Evolutionary conservation across 805 yeast species (phyloP).

Genomic region (Blastobotrys mokoenaii): DNA sequence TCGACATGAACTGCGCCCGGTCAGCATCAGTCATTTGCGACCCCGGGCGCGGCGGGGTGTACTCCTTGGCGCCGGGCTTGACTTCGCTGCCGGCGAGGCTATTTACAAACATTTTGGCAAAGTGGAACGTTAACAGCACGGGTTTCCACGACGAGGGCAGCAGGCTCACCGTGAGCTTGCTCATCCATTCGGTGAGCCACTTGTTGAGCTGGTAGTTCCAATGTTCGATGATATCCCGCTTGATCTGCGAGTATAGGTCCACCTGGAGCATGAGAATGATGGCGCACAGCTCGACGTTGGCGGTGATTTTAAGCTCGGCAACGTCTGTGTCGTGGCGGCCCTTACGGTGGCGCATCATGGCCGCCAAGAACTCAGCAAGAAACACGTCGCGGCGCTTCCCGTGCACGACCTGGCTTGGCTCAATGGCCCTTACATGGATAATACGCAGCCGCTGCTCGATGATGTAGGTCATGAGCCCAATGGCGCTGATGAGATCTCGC

Average conservation of each 20-base stretch:
- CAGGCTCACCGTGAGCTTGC: constrained; percentile 13
- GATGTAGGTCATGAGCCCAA: constrained; percentile 17
- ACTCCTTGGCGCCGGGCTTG: constrained; percentile 1
- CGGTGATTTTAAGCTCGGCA: constrained; percentile 14
- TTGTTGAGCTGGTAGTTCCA: constrained; percentile 18
- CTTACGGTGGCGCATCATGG: constrained; percentile 4
- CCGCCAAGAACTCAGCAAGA: constrained; percentile 1
- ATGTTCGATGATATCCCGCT: constrained; percentile 8
- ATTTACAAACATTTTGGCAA: constrained; percentile 17
- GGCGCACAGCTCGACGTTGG: constrained; percentile 18
- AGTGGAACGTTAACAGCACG: constrained; percentile 17
- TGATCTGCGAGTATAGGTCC: constrained; percentile 11
- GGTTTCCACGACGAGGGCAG: constrained; percentile 19
- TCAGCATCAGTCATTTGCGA: constrained; percentile 1
- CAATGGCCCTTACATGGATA: constrained; percentile 14
- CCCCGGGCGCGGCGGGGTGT: background rate
- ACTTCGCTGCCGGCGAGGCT: constrained; percentile 10
- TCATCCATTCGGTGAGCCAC: constrained; percentile 19
- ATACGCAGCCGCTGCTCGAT: constrained; percentile 18
- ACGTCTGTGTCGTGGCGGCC: constrained; percentile 6
- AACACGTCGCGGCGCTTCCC: constrained; percentile 5
- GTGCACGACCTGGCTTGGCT: constrained; percentile 5
- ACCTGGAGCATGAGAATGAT: constrained; percentile 15
- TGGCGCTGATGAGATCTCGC: constrained; percentile 11
- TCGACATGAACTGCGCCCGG: constrained; percentile 4